Percentiles rank a stretch among this genome's conserved stretches.
Conservation (phyloP, 441 rosid species). For the Populus hybrid region DNA sequence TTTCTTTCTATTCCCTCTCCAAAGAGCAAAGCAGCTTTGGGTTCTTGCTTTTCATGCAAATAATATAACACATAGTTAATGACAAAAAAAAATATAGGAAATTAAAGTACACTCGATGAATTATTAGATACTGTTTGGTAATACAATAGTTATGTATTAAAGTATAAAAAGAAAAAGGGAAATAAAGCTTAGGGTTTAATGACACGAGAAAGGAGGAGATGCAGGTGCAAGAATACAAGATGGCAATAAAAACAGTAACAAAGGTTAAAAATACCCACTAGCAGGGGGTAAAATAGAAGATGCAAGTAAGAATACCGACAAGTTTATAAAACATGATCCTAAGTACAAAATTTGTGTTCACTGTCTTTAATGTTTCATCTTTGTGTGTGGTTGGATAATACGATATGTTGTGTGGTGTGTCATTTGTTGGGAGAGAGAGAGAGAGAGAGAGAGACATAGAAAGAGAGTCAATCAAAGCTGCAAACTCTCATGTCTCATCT, state of each 20-base stretch:
- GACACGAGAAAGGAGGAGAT: background rate
- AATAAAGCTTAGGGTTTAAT: background rate
- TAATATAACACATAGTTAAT: background rate
- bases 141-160: too few relatives aligned
- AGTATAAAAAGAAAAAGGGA: background rate
- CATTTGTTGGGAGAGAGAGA: slow-evolving; percentile 16
- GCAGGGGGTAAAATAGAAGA: background rate
- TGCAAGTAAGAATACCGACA: background rate
- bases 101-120: background rate
- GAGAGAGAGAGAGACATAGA: slow-evolving; percentile 12
- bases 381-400: slow-evolving; percentile 32
- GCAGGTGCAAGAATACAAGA: background rate
- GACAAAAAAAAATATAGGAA: background rate
- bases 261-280: background rate
- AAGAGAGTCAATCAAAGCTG: slow-evolving; percentile 36
- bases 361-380: slow-evolving; percentile 16
- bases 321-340: background rate
- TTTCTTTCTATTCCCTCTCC: background rate
- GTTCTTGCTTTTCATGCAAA: slow-evolving; percentile 11
- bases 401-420: slow-evolving; percentile 1
- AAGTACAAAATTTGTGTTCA: background rate
- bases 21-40: background rate
- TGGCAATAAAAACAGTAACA: background rate
- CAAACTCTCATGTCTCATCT: slow-evolving; percentile 45
- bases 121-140: too few relatives aligned